phyloP scores from a whole-genome alignment of 176 grass and related monocot species.

The Eremochloa ophiuroides region DNA sequence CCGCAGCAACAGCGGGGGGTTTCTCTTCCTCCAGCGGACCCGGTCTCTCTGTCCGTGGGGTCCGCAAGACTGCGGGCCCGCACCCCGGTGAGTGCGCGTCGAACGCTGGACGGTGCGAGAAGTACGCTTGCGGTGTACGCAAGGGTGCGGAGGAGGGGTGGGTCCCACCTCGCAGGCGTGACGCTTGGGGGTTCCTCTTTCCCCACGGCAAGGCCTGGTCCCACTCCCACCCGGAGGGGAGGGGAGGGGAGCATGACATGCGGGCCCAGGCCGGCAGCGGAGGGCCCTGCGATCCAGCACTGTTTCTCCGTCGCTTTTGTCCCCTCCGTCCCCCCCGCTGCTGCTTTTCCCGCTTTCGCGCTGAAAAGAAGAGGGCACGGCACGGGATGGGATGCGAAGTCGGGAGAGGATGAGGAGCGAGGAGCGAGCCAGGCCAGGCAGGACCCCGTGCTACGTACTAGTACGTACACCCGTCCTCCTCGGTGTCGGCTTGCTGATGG shows the following conservation, averaged over 20 bases:
- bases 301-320: conserved; percentile 31
- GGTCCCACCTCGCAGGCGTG: conserved; percentile 15
- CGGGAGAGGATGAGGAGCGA: not conserved
- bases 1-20: not conserved
- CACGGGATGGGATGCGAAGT: not conserved
- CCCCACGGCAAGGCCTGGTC: not conserved
- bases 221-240: not conserved
- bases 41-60: not conserved
- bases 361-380: conserved; percentile 36
- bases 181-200: conserved; percentile 34
- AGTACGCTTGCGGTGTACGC: conserved; percentile 55
- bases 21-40: not conserved
- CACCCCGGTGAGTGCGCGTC: fast-evolving
- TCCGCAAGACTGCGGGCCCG: fast-evolving
- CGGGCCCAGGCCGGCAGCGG: not conserved
- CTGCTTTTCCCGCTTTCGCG: conserved; percentile 36
- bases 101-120: not conserved
- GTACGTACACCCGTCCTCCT: not conserved
- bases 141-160: conserved; percentile 1
- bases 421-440: not conserved
- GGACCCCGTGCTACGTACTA: not conserved
- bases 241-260: not conserved
- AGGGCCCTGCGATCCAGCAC: not conserved
- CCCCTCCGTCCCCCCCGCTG: not conserved
- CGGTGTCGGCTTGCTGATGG: no score